A percentile compares a stretch with the other conserved stretches of the same genome.
phyloP scores from a whole-genome alignment of 371 early-diverging fungal species.

The Mortierella sp. region DNA sequence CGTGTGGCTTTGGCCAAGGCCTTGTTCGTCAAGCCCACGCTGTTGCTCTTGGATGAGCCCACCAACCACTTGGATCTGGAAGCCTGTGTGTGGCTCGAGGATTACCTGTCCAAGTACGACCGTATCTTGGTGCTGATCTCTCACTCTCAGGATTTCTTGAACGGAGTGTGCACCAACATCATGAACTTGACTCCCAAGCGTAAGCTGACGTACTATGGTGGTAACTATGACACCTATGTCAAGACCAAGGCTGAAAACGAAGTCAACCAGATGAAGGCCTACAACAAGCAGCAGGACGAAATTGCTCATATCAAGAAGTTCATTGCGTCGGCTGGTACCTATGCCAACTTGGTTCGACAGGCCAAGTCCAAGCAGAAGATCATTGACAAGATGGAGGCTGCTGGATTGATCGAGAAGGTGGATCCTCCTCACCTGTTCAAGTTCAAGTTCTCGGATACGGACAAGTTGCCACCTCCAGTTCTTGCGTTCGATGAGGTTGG shows the following conservation, averaged over 20 bases:
- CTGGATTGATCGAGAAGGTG: conserved; percentile 95
- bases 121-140: conserved; percentile 96
- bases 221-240: conserved; percentile 98
- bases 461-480: conserved; percentile 97
- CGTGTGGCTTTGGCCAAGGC: conserved; percentile 97
- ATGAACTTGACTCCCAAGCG: conserved; percentile 90
- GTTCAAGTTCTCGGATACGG: conserved; percentile 89
- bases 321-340: conserved; percentile 98
- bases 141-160: conserved; percentile 99
- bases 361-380: conserved; percentile 99
- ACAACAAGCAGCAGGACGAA: conserved; percentile 97
- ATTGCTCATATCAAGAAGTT: conserved; percentile 99
- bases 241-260: conserved; percentile 94
- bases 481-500: conserved; percentile 92
- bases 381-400: conserved; percentile 99
- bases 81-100: conserved; percentile 98
- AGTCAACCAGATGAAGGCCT: conserved; percentile 97
- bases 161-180: conserved; percentile 97
- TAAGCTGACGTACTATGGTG: conserved; percentile 94
- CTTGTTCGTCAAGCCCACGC: conserved; percentile 94
- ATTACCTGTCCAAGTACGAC: conserved; percentile 94
- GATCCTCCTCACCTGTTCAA: conserved; percentile 75
- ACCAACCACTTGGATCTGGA: conserved; percentile 98
- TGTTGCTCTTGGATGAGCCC: conserved; percentile 98
- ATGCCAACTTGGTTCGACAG: conserved; percentile 98